Evolutionary conservation across 2,329 filamentous ascomycete species (phyloP).

Genomic region (Diplodia scrobiculata): DNA sequence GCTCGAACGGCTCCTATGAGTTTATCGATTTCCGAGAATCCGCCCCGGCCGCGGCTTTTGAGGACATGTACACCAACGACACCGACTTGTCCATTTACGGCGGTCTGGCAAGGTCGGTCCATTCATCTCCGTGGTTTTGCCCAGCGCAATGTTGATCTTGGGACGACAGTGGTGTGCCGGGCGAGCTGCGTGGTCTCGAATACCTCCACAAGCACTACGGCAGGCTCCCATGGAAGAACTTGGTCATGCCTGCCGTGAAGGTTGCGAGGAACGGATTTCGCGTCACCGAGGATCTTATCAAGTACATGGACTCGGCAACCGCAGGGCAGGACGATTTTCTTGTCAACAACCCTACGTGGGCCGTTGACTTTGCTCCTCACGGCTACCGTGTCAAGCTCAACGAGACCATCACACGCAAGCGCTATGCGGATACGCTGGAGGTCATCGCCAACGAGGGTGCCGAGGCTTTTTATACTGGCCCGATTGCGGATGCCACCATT

Average conservation of each 20-base stretch:
- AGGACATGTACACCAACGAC: constrained; percentile 83
- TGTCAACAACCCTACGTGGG: constrained; percentile 74
- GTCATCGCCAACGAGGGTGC: constrained; percentile 72
- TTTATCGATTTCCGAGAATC: constrained; percentile 88
- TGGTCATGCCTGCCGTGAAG: constrained; percentile 73
- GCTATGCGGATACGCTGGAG: constrained; percentile 79
- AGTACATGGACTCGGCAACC: constrained; percentile 66
- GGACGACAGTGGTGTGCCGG: constrained; percentile 62
- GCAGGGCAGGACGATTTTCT: constrained; percentile 65
- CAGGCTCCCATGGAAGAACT: constrained; percentile 55
- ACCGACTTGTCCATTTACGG: constrained; percentile 66
- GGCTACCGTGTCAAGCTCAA: constrained; percentile 71
- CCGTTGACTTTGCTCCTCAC: constrained; percentile 83
- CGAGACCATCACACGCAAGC: constrained; percentile 75
- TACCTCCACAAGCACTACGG: constrained; percentile 75
- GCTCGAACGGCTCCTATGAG: constrained; percentile 74
- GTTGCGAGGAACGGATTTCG: constrained; percentile 63
- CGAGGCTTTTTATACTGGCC: constrained; percentile 72
- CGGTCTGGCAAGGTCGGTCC: constrained; percentile 58
- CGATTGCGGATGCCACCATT: constrained; percentile 74
- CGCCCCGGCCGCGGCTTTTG: constrained; percentile 75
- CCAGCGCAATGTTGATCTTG: not conserved
- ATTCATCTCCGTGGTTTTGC: not conserved
- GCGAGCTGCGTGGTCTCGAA: constrained; percentile 76
- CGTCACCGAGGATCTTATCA: constrained; percentile 72